Conservation (phyloP, 129 eudicot genomes). For the Logfia minima region DNA sequence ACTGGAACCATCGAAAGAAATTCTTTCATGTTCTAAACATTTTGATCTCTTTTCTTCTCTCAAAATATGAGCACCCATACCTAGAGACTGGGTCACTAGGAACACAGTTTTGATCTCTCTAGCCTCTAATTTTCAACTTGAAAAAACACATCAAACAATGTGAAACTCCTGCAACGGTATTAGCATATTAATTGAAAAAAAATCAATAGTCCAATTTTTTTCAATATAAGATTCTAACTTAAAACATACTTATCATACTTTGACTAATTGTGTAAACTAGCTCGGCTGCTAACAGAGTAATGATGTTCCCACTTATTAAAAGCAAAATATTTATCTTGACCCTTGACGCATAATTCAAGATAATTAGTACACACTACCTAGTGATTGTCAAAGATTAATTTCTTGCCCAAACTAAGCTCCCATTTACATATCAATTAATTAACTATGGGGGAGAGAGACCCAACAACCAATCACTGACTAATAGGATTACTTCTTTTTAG, state of each 20-base stretch:
- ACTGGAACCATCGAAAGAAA: too few species aligned
- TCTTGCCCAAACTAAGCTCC: slow-evolving; percentile 1
- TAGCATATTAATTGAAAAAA: not conserved
- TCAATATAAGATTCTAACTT: not conserved
- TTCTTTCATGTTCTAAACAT: too few species aligned
- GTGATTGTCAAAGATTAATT: not conserved
- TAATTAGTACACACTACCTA: not conserved
- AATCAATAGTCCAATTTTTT: not conserved
- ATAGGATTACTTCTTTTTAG: not conserved
- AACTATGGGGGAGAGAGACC: not conserved
- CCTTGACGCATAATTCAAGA: too few species aligned
- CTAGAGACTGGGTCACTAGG: too few species aligned
- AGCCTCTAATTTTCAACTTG: not conserved
- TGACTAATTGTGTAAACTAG: not conserved
- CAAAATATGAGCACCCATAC: too few species aligned
- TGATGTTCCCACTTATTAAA: not conserved
- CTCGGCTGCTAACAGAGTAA: not conserved
- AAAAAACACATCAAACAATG: not conserved
- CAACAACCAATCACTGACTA: not conserved
- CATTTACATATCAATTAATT: not conserved
- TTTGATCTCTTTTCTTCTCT: too few species aligned
- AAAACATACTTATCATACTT: not conserved
- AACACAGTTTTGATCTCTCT: not conserved
- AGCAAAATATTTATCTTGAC: too few species aligned
- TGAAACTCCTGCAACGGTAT: not conserved